These are phyloP conservation scores for Toxoplasma gondii DNA, from an alignment of 169 alveolate species.

Conservation along the genomic window DNA sequence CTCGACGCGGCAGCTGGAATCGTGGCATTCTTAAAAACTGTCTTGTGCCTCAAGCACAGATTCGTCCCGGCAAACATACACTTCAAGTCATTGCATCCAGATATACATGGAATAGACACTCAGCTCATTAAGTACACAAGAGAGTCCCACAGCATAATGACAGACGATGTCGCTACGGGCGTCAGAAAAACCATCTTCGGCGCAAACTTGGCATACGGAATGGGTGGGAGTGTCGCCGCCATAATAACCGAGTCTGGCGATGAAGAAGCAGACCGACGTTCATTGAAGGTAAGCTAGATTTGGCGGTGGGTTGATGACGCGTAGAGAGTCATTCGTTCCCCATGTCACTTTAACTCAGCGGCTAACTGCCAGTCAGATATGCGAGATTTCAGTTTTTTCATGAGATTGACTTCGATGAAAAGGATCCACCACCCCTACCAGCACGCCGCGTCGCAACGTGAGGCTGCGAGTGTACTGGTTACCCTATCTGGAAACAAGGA, in stretches of 20 bases:
- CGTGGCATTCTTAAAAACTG: constrained; percentile 73
- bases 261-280: background rate
- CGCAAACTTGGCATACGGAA: constrained; percentile 64
- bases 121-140: constrained; percentile 43
- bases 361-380: background rate
- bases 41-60: constrained; percentile 70
- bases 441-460: no score
- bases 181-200: constrained; percentile 23
- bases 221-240: constrained; percentile 65
- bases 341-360: no score
- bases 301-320: background rate
- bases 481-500: no score
- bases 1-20: constrained; percentile 81
- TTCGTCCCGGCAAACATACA: constrained; percentile 79
- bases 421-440: no score
- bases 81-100: constrained; percentile 76
- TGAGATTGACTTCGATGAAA: no score
- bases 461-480: no score
- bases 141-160: constrained; percentile 39
- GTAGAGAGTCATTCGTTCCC: background rate
- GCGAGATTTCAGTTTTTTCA: background rate
- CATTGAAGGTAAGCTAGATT: background rate
- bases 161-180: background rate
- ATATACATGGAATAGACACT: constrained; percentile 64
- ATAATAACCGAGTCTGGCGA: constrained; percentile 64